A percentile compares a stretch with the other conserved stretches of the same genome.
Evolutionary conservation across 176 grass and related monocot species (phyloP).

Genomic region (Eragrostis nindensis): DNA sequence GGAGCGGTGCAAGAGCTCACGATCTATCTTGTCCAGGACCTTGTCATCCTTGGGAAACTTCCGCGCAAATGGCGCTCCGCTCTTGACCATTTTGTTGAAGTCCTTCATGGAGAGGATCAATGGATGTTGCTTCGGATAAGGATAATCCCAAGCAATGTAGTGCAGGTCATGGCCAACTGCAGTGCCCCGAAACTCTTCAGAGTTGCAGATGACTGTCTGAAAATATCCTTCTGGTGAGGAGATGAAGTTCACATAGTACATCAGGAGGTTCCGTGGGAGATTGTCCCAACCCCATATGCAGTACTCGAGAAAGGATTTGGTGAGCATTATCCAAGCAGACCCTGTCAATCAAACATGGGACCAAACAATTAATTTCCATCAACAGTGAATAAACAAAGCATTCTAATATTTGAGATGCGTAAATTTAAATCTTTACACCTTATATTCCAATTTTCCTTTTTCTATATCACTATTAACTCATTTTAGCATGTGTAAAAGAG

Average conservation of each 20-base stretch:
- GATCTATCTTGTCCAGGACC: conserved; percentile 82
- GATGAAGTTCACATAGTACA: conserved; percentile 95
- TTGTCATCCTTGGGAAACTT: conserved; percentile 88
- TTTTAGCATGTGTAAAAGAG: conserved; percentile 13
- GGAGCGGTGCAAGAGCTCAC: conserved; percentile 64
- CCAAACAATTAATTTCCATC: not conserved
- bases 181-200: conserved; percentile 62
- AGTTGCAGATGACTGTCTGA: conserved; percentile 91
- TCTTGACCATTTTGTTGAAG: conserved; percentile 81
- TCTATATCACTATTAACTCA: conserved; percentile 5
- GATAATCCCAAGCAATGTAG: conserved; percentile 89
- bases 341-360: conserved; percentile 45
- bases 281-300: conserved; percentile 92
- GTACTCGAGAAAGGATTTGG: conserved; percentile 77
- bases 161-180: conserved; percentile 79
- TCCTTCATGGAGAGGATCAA: conserved; percentile 73
- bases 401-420: not conserved
- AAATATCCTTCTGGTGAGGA: conserved; percentile 96
- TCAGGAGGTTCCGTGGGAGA: conserved; percentile 75
- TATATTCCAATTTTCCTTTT: not conserved
- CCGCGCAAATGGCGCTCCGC: conserved; percentile 73
- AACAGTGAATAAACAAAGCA: not conserved
- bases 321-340: conserved; percentile 94
- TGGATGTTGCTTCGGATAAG: conserved; percentile 78
- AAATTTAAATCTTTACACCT: not conserved